Percentiles rank a stretch among this genome's conserved stretches.
Conservation (phyloP, 2,329 filamentous ascomycete genomes). For the Diaporthe ilicicola region DNA sequence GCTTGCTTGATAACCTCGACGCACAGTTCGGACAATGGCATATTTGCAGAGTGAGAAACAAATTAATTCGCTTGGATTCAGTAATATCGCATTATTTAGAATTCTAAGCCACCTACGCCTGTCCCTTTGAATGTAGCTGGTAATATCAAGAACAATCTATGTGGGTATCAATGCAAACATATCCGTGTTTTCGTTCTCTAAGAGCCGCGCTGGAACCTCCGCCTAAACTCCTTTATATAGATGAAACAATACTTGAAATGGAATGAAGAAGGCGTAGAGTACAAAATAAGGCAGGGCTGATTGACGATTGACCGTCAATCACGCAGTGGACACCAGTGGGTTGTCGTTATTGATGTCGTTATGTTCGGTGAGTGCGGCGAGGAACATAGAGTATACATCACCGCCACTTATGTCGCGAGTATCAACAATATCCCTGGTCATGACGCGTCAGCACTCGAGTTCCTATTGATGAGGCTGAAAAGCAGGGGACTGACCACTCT, state of each 20-base stretch:
- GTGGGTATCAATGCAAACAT: neutral
- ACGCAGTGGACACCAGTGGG: no score
- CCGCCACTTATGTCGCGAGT: neutral
- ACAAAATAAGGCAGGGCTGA: no score
- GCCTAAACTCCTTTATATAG: neutral
- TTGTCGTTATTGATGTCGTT: neutral
- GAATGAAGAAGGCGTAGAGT: no score
- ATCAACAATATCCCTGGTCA: neutral
- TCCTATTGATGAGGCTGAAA: neutral
- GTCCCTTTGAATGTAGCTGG: no score
- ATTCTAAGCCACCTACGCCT: no score
- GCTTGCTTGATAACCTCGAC: no score
- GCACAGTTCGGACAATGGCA: no score
- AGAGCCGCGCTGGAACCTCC: neutral
- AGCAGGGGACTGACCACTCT: neutral
- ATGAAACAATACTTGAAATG: no score
- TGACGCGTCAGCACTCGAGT: neutral
- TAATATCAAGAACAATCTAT: neutral
- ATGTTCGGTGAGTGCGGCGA: neutral
- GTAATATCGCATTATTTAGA: no score
- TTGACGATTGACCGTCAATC: no score
- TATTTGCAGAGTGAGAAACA: no score
- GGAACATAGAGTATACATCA: neutral
- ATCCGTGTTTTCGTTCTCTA: neutral
- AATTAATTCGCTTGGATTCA: no score